Evolutionary conservation across 2,329 filamentous ascomycete genomes (phyloP), one percentile per base, ranked within the genome.

Genomic region (Ceratocystis smalleyi): DNA sequence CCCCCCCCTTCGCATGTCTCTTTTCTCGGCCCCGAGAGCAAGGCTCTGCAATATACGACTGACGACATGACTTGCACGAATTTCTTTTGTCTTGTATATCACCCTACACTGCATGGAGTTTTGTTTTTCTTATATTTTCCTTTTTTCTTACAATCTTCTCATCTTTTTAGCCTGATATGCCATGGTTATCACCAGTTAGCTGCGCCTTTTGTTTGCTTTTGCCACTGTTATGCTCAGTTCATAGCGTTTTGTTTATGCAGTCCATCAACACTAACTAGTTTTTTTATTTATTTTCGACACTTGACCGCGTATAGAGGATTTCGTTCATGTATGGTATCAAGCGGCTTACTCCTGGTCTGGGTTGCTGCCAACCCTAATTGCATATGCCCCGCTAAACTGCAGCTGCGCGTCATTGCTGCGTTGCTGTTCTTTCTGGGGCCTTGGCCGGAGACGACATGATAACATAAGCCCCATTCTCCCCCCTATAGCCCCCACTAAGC

Each of bases 61-160:
- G 62, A 66, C 45, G 27, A 66, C 59, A 66, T 59, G 62, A 66
- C 62, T 59, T 62, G 62, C 54, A 64, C 59, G 65, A 66, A 63
- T 47, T 59, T 65, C 61, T 54, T 43, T 43, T 62, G 61, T 45
- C 64, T 61, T 61, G 57, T 65, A 65, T 51, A 59, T 62, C 60
- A 62, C 27, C 22, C 35, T 57, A 65, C 19, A 61, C 54, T 22
- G 27, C 22, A 57, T 45, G 60, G 60, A 59, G 60, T 62, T 65
- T 63, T 54, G 61, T 59, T 62, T 43, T 61, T 27, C 27, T 43
- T 19, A 19, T n/a, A 30, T 32, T 57, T 60, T 22, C 10, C 27
- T 5, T 17, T 61, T 61, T 61, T n/a, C 49, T 59, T 57, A 32
- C 43, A 47, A 8, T 30, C 17, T 32, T 60, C 49, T 40, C 62